A percentile compares a stretch with the other conserved stretches of the same genome.
These are phyloP conservation scores for Boletus speciosus DNA, from an alignment of 768 basidiomycete genomes.

Conservation along the genomic window DNA sequence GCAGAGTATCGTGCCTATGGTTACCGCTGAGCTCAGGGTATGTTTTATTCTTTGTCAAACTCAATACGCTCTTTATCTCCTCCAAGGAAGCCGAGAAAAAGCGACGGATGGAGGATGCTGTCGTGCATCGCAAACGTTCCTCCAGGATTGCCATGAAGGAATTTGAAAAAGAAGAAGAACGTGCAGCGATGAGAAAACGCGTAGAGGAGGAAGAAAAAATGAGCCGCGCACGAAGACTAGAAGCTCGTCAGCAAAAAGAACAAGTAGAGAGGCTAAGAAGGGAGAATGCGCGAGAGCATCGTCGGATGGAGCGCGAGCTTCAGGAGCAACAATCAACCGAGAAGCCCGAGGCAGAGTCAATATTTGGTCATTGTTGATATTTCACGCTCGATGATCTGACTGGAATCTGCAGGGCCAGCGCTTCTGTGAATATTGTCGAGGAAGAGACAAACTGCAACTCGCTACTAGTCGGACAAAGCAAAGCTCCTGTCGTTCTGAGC, in stretches of 20 bases:
- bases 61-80: neutral
- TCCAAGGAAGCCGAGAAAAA: conserved; percentile 60
- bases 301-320: conserved; percentile 35
- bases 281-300: conserved; percentile 59
- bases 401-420: conserved; percentile 9
- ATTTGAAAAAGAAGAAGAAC: conserved; percentile 71
- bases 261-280: conserved; percentile 50
- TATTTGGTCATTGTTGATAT: conserved; percentile 9
- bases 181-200: conserved; percentile 53
- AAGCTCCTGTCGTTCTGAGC: neutral
- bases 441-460: neutral
- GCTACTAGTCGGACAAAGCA: conserved; percentile 2
- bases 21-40: conserved; percentile 67
- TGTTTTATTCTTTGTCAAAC: conserved; percentile 2
- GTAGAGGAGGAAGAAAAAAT: conserved; percentile 68
- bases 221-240: conserved; percentile 57
- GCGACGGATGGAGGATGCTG: conserved; percentile 64
- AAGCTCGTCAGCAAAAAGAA: conserved; percentile 54
- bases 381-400: conserved; percentile 15
- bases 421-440: neutral
- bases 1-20: conserved; percentile 64
- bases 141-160: conserved; percentile 84
- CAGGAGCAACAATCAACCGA: conserved; percentile 23
- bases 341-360: conserved; percentile 4
- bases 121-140: conserved; percentile 85